A percentile compares a stretch with the other conserved stretches of the same genome.
Evolutionary conservation across 2,329 filamentous ascomycete species (phyloP).

Genomic region (Phaeosphaeria sp.): DNA sequence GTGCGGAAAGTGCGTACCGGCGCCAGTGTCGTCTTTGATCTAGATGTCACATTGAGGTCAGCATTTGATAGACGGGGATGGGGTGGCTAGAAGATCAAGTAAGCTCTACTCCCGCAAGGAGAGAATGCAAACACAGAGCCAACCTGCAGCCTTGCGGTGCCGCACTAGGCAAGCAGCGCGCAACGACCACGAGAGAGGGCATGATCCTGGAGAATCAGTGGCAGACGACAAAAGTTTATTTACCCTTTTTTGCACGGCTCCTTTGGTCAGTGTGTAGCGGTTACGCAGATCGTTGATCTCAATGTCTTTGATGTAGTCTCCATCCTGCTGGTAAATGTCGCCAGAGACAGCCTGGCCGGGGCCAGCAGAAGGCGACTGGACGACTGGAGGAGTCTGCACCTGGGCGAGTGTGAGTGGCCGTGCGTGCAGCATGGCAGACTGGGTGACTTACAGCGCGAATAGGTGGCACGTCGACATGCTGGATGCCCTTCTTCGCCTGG

Average conservation of each 20-base stretch:
- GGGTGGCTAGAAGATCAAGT: conserved; percentile 53
- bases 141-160: conserved; percentile 46
- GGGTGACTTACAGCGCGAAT: conserved; percentile 65
- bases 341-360: conserved; percentile 62
- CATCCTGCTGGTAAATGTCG: conserved; percentile 93
- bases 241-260: conserved; percentile 99
- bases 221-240: conserved; percentile 72
- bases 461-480: conserved; percentile 87
- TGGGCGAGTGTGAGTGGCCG: conserved; percentile 22
- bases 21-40: conserved; percentile 99
- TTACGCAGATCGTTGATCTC: conserved; percentile 98
- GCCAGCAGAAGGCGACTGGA: conserved; percentile 62
- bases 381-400: conserved; percentile 58
- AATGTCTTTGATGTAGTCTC: conserved; percentile 98
- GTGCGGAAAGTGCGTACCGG: conserved; percentile 87
- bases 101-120: conserved; percentile 54
- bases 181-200: conserved; percentile 40
- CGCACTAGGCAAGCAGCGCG: conserved; percentile 58
- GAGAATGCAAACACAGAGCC: conserved; percentile 40
- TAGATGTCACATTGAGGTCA: conserved; percentile 91
- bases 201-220: conserved; percentile 68
- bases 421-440: not conserved
- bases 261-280: conserved; percentile 95
- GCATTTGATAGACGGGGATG: conserved; percentile 79
- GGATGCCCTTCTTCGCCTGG: conserved; percentile 76